These are phyloP conservation scores for Rickenella mellea DNA, from an alignment of 768 basidiomycete species.

Conservation along the genomic window DNA sequence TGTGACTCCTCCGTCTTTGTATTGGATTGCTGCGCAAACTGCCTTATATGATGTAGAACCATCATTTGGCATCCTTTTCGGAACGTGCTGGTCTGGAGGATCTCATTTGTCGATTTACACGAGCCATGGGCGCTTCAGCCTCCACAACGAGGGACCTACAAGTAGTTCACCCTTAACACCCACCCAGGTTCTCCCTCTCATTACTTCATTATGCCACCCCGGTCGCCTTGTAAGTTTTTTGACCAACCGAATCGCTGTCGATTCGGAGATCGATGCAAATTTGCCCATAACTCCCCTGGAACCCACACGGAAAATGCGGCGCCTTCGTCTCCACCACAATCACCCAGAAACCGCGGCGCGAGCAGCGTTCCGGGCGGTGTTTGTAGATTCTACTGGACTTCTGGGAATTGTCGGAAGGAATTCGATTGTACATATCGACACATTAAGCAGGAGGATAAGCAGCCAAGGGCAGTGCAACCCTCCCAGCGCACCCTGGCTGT, in stretches of 20 bases:
- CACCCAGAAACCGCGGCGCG: slow-evolving; percentile 5
- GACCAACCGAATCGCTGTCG: background rate
- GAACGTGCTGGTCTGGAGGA: too few relatives aligned
- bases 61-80: too few relatives aligned
- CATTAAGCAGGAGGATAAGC: slow-evolving; percentile 6
- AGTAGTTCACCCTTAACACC: too few relatives aligned
- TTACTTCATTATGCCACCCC: background rate
- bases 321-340: background rate
- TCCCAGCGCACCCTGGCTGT: slow-evolving; percentile 3
- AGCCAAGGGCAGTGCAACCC: slow-evolving; percentile 2
- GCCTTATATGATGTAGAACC: too few relatives aligned
- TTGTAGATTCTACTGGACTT: slow-evolving; percentile 39
- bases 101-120: too few relatives aligned
- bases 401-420: slow-evolving; percentile 35
- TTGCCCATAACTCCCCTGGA: background rate
- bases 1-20: too few relatives aligned
- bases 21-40: too few relatives aligned
- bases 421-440: slow-evolving; percentile 38
- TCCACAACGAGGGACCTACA: too few relatives aligned
- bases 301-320: background rate
- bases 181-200: too few relatives aligned
- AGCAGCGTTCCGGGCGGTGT: slow-evolving; percentile 31
- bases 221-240: background rate
- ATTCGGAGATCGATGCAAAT: background rate
- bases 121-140: too few relatives aligned